Base-by-base conservation (phyloP, 371 early-diverging fungal genomes). In the Nematocida sp. region DNA sequence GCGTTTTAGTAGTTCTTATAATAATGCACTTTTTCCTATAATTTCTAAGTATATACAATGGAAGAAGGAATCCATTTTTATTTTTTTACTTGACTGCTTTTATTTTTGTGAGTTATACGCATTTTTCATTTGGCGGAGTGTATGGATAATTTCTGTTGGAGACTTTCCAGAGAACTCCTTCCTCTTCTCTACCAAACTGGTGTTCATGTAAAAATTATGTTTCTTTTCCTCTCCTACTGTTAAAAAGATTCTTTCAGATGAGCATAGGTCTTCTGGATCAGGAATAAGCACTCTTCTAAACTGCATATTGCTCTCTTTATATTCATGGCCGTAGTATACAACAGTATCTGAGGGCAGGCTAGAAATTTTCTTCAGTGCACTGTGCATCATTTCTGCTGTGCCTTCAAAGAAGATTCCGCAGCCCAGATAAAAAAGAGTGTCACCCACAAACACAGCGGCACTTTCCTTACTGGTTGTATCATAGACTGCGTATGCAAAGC, bases 291-390 rank as follows among this genome's bases (percentile, higher is more conserved):
- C 13, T 33, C 55, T 54, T 67, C 73, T 25, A 81, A 87, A 87
- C 42, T 9, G 39, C 39, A 83, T 13, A 55, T 86, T 86, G 6
- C 39, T 72, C 55, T 81, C 58, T 39, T 52, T 62, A 69, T 87
- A 87, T 72, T 87, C 84, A 72, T 87, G 88, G 20, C 88, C 88
- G 76, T 85, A 85, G 56, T 84, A 76, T n/a, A 85, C 42, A 15
- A 84, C 3, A 3, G 83, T 75, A 4, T 84, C 60, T 18, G 52
- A 18, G 33, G 74, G 55, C 3, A 73, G 56, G 40, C 40, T 15
- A 4, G 20, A 46, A 44, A 87, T 62, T 54, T 80, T 83, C 4
- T 55, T 27, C 9, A 87, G 52, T 42, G 55, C 45, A 15, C 62
- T 33, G 13, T 72, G 18, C 84, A 87, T 87, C 56, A 83, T 80